Base-by-base conservation (phyloP, 108 stramenopile genomes). In the Cyclotella sp. region DNA sequence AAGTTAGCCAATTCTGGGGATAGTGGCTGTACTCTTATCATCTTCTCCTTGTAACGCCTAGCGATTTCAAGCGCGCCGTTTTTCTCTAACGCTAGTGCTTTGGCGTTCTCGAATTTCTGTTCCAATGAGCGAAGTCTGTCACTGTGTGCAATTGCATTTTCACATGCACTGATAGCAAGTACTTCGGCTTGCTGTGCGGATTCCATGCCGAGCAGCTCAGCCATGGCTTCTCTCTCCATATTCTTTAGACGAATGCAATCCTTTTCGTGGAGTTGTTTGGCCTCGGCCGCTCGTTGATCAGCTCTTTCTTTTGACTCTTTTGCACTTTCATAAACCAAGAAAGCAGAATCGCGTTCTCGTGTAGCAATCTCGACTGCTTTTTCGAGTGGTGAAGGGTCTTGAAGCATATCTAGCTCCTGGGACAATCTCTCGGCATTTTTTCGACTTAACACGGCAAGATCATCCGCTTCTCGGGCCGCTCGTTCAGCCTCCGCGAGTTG, bases 401-500 rank as follows among this genome's bases (percentile, higher is more conserved):
- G 69, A 26, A 71, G 71, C 4, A 19, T 54, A 9, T 77, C 71
- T 7, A 70, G 72, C 51, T 83, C 84, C 19, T 77, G 62, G 18
- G 82, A 75, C 30, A 91, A 68, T 16, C 69, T 62, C 26, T 87
- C 83, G 5, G 90, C 93, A 29, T 77, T 77, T 29, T 79, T 66
- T 34, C 87, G 77, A 65, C 86, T 87, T 63, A 72, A 72, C n/a
- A 79, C 53, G 45, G 89, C 92, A 58, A 87, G 34, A 22, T 57
- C 53, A 55, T 79, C 79, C 40, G 86, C 85, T 58, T 91, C 90
- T 22, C 41, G 29, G 16, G 86, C 67, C 14, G 87, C 88, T 42
- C 89, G 81, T 83, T 91, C 82, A 24, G 92, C 92, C 73, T 91
- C 90, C 9, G 63, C 77, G 45, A 91, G 84, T 78, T 93, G 92